Percentiles rank a stretch among this genome's conserved stretches.
phyloP scores from a whole-genome alignment of 345 rosid genomes.

The Populus simonii region DNA sequence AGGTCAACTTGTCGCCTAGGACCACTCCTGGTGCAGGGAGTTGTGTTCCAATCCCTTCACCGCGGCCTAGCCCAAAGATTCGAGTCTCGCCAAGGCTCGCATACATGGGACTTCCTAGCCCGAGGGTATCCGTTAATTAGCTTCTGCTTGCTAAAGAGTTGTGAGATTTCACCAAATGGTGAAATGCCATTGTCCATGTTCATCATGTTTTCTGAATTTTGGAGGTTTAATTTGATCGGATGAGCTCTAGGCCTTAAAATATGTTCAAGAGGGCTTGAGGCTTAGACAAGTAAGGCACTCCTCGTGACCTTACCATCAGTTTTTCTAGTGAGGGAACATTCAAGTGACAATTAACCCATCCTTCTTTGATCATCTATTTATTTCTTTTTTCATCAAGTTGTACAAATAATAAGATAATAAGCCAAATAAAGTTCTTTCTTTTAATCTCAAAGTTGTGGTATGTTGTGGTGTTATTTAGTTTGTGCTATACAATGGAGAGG shows the following conservation, averaged over 20 bases:
- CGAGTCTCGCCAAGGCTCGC: slow-evolving; percentile 48
- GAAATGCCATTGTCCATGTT: background rate
- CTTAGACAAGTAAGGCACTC: background rate
- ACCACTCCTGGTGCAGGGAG: slow-evolving; percentile 23
- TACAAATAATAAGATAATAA: no score
- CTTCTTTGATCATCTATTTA: background rate
- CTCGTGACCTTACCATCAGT: background rate
- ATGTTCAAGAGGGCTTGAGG: background rate
- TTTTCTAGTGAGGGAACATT: background rate
- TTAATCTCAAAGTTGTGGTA: background rate
- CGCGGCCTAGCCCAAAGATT: slow-evolving; percentile 44
- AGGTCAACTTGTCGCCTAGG: slow-evolving; percentile 58
- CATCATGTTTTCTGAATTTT: background rate
- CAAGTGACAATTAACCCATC: background rate
- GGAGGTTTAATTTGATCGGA: background rate
- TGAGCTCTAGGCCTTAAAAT: background rate
- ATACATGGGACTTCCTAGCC: slow-evolving; percentile 53
- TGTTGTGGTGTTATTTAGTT: background rate
- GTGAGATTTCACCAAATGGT: background rate
- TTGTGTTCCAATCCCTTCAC: slow-evolving; percentile 39
- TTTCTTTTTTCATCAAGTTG: background rate
- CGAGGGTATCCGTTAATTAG: slow-evolving; percentile 18
- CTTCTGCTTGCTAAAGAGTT: background rate
- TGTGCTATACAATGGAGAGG: background rate
- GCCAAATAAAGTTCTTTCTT: background rate